Evolutionary conservation across 768 basidiomycete species (phyloP).

Genomic region (Krasilnikovozyma curviuscula): DNA sequence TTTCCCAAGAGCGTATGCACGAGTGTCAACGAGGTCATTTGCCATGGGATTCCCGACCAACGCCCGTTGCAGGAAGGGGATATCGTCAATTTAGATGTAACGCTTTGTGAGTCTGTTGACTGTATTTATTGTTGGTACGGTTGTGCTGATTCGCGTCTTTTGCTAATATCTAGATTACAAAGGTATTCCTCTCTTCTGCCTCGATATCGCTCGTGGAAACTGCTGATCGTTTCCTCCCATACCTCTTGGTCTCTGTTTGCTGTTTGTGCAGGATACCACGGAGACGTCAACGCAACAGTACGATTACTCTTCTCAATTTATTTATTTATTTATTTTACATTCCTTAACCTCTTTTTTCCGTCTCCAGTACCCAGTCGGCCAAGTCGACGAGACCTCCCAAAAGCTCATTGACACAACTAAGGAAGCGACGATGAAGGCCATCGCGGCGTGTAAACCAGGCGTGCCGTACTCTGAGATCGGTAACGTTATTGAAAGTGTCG

Average conservation of each 20-base stretch:
- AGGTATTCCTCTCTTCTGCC: slow-evolving; percentile 3
- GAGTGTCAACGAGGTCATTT: slow-evolving; percentile 85
- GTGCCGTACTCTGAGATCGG: slow-evolving; percentile 34
- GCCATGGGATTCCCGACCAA: slow-evolving; percentile 37
- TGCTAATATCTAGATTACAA: slow-evolving; percentile 15
- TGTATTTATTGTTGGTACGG: background rate
- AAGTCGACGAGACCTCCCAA: slow-evolving; percentile 47
- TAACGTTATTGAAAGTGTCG: slow-evolving; percentile 48
- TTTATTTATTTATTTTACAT: background rate
- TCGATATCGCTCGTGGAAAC: background rate
- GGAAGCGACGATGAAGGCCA: slow-evolving; percentile 67
- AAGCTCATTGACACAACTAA: slow-evolving; percentile 68
- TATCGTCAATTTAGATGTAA: slow-evolving; percentile 66
- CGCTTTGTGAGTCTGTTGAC: slow-evolving; percentile 21
- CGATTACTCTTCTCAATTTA: background rate
- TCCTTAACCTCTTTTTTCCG: background rate
- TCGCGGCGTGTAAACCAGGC: slow-evolving; percentile 84
- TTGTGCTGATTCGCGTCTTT: background rate
- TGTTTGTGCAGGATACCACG: slow-evolving; percentile 51
- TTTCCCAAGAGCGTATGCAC: slow-evolving; percentile 96
- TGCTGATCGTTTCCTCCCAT: background rate
- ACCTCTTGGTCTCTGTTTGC: background rate
- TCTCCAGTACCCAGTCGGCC: slow-evolving; percentile 56
- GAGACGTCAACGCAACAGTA: slow-evolving; percentile 35
- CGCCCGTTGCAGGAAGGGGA: slow-evolving; percentile 48